phyloP scores from a whole-genome alignment of 2,329 filamentous ascomycete genomes.

The Neocatenulostroma microsporum region DNA sequence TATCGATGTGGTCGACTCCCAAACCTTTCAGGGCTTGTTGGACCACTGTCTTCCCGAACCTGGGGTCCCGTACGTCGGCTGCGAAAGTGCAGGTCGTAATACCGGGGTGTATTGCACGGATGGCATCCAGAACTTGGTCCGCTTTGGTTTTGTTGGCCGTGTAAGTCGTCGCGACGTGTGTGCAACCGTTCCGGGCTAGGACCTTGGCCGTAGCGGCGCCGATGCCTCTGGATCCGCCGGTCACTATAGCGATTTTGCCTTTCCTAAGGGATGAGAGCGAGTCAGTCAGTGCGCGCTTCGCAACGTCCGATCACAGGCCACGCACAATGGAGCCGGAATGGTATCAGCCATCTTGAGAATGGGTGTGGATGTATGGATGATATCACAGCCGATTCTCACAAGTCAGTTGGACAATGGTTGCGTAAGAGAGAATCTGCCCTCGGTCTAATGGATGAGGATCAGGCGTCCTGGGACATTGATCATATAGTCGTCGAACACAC shows the following conservation, averaged over 20 bases:
- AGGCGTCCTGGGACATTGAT: too few species aligned
- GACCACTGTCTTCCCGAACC: constrained; percentile 7
- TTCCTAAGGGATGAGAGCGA: neutral
- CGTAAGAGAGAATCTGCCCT: too few species aligned
- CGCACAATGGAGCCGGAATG: constrained; percentile 8
- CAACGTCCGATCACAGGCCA: too few species aligned
- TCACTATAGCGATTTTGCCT: constrained; percentile 8
- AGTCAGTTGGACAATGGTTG: too few species aligned
- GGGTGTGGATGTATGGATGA: neutral
- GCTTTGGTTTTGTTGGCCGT: constrained; percentile 7
- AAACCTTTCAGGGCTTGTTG: constrained; percentile 8
- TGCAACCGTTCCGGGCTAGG: constrained; percentile 10
- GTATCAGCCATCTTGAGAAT: constrained; percentile 5
- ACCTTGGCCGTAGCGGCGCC: constrained; percentile 9
- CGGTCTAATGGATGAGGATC: too few species aligned
- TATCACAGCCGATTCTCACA: too few species aligned
- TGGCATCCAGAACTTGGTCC: constrained; percentile 5
- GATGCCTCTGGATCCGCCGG: constrained; percentile 11
- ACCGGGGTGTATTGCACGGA: constrained; percentile 3
- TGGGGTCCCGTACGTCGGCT: constrained; percentile 5
- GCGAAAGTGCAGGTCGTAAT: constrained; percentile 11
- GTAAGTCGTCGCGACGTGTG: constrained; percentile 13
- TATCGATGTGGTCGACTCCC: constrained; percentile 11
- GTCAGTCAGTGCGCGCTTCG: constrained; percentile 2
- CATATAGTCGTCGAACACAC: too few species aligned